Evolutionary conservation across 768 basidiomycete species (phyloP).

Genomic region (Termitomyces sp.): DNA sequence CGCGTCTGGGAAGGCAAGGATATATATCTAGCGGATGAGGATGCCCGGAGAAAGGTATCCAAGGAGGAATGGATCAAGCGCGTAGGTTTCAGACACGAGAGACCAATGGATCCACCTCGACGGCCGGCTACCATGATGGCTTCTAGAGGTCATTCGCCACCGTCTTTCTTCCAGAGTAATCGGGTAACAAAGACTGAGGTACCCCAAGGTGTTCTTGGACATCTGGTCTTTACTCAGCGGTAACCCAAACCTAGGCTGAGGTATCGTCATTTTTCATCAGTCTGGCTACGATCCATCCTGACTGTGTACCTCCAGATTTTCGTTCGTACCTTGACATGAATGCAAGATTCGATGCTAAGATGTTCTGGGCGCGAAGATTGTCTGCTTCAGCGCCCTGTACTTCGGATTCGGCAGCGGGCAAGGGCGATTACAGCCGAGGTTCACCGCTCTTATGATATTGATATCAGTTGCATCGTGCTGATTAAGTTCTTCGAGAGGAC

Average conservation of each 20-base stretch:
- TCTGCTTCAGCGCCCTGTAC: not conserved
- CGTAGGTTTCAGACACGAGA: constrained; percentile 39
- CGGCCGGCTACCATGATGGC: not conserved
- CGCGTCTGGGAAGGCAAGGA: constrained; percentile 61
- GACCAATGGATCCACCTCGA: constrained; percentile 5
- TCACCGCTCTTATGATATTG: not conserved
- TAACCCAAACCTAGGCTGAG: not conserved
- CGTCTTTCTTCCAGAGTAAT: constrained; percentile 11
- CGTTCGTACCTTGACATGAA: not conserved
- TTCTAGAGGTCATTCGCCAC: not conserved
- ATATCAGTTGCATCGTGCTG: not conserved
- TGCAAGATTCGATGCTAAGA: not conserved
- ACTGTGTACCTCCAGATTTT: not conserved
- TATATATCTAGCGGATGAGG: constrained; percentile 39
- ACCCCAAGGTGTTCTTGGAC: not conserved
- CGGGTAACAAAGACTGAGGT: not conserved
- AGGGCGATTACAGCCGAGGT: not conserved
- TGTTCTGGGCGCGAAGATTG: not conserved
- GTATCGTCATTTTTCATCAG: not conserved
- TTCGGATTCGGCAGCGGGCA: not conserved
- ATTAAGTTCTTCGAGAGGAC: not conserved
- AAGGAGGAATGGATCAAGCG: constrained; percentile 42
- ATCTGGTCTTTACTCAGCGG: not conserved
- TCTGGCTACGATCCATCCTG: not conserved
- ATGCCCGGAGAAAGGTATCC: constrained; percentile 26